Percentiles rank a stretch among this genome's conserved stretches.
Conservation (phyloP, 2,329 filamentous ascomycete genomes). For the Trichophyton rubrum region DNA sequence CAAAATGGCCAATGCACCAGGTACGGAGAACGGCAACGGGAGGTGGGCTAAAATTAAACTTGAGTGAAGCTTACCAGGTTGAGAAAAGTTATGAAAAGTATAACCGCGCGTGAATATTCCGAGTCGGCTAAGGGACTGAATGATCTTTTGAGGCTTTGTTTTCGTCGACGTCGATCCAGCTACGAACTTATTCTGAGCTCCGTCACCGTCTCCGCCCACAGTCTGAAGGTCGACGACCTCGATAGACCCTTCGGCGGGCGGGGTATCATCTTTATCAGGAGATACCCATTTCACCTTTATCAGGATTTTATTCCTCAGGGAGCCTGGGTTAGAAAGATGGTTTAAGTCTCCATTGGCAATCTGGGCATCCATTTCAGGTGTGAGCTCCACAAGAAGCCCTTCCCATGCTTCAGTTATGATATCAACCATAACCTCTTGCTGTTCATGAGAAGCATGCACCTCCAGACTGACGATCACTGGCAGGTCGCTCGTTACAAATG, state of each 20-base stretch:
- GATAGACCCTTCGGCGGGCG: neutral
- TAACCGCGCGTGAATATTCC: slow-evolving; percentile 81
- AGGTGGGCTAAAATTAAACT: neutral
- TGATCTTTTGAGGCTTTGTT: slow-evolving; percentile 50
- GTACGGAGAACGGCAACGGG: neutral
- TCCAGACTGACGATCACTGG: slow-evolving; percentile 88
- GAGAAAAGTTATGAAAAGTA: slow-evolving; percentile 60
- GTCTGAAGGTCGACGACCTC: slow-evolving; percentile 15
- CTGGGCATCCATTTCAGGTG: slow-evolving; percentile 44
- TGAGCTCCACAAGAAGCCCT: slow-evolving; percentile 56
- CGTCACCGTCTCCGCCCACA: slow-evolving; percentile 31
- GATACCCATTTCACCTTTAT: slow-evolving; percentile 63
- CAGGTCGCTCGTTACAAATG: slow-evolving; percentile 61
- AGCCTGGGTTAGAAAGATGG: slow-evolving; percentile 54
- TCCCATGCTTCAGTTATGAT: slow-evolving; percentile 89
- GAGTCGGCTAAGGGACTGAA: slow-evolving; percentile 57
- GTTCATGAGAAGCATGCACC: slow-evolving; percentile 67
- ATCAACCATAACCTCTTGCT: slow-evolving; percentile 84
- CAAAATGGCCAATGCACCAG: slow-evolving; percentile 3
- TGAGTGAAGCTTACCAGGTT: slow-evolving; percentile 41
- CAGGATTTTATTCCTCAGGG: slow-evolving; percentile 67
- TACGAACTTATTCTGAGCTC: slow-evolving; percentile 13
- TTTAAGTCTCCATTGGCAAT: slow-evolving; percentile 24
- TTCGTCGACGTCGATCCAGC: neutral
- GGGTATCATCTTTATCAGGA: slow-evolving; percentile 17